phyloP scores from a whole-genome alignment of 345 rosid genomes.

The Lepidium sativum region DNA sequence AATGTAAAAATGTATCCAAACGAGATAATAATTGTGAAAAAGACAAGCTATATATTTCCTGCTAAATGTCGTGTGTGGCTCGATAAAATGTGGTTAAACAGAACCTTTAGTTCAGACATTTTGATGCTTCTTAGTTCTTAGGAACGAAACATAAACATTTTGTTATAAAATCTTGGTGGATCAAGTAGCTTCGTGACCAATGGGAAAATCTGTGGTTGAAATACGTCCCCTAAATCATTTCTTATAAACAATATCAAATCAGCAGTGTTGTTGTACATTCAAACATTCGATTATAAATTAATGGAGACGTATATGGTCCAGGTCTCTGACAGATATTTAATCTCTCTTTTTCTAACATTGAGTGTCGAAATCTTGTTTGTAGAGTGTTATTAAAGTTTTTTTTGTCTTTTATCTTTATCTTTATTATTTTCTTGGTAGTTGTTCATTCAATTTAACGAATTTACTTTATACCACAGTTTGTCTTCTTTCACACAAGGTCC shows the following conservation, averaged over 20 bases:
- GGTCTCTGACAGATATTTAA: background rate
- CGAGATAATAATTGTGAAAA: background rate
- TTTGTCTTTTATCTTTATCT: background rate
- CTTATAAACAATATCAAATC: no score
- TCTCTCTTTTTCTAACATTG: background rate
- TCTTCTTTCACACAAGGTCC: background rate
- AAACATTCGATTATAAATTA: no score
- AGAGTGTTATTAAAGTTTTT: background rate
- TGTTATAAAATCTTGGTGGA: no score
- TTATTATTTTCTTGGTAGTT: background rate
- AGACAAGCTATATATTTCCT: background rate
- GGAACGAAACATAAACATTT: no score
- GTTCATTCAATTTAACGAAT: conserved; percentile 3
- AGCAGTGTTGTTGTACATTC: no score
- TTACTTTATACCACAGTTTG: background rate
- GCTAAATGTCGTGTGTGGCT: background rate
- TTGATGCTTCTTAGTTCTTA: no score
- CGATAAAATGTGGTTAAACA: background rate
- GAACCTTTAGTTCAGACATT: background rate
- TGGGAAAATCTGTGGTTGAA: no score
- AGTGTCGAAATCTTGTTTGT: conserved; percentile 11
- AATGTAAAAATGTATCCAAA: background rate
- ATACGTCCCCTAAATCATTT: no score
- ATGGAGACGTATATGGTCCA: background rate
- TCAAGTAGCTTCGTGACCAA: no score